Evolutionary conservation across 2,329 filamentous ascomycete species (phyloP), one percentile per base, ranked within the genome.

Genomic region (Fusarium lyarnte): DNA sequence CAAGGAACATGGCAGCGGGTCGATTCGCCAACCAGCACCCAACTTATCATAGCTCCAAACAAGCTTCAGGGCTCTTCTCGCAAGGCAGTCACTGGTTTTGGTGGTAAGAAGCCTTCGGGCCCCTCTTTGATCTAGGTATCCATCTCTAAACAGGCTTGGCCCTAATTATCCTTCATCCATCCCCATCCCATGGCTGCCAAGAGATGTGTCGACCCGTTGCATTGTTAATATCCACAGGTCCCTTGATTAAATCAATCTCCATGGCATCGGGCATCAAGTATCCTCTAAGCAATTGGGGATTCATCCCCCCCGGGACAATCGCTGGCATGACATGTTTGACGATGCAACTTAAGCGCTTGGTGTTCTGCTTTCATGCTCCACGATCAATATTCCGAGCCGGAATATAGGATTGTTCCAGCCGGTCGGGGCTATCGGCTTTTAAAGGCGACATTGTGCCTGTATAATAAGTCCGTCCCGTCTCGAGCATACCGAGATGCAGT

Each of bases 1-100:
- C 57, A 58, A 53, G 57, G 46, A 71, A 58, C 52, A 70, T 39
- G 61, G 57, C 42, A 55, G 54, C 29, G 41, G 66, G 69, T 54
- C 42, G 31, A 70, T 63, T 64, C 49, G 36, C 45, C 54, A 61
- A 25, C 11, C 19, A 38, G 29, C 39, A 17, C 31, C 49, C 33
- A 45, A 36, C 17, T 47, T 65, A 59, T 51, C 66, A 66, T 70
- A 66, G 55, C 47, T 66, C 21, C 19, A 29, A 54, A 46, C 35
- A 41, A 36, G 39, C 42, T 62, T 13, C 41, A 66, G 43, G 55
- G 35, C 58, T 45, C 29, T 55, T 54, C 39, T 53, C 39, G 60
- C 65, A 59, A 66, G 70, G 66, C 65, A 66, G 60, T 70, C 42
- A 70, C 31, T 31, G 21, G 33, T 25, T 36, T 16, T 64, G 31